Base-by-base conservation (phyloP, 192 early-diverging fungal species). In the Chytriomyces sp. region DNA sequence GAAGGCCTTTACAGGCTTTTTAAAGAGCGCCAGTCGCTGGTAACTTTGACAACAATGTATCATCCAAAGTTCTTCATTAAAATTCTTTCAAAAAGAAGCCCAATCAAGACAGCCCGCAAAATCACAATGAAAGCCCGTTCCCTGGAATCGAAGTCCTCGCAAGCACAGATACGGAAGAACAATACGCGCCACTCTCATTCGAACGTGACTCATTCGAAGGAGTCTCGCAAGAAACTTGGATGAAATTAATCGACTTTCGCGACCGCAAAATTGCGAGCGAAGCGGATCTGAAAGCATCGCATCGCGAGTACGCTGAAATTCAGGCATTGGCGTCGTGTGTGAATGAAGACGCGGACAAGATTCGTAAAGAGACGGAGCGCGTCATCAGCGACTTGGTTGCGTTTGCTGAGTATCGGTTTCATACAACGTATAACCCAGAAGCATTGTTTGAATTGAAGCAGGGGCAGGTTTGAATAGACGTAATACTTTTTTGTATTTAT, bases 401-500 rank as follows among this genome's bases (percentile, higher is more conserved):
- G 68, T 89, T 89, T 77, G 28, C 82, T 50, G 88, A 89, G 71
- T 86, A 86, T 72, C 76, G 76, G 43, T 89, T 90, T 64, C 72
- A 86, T 26, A 73, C 63, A 35, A 89, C 79, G 45, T 89, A 86
- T 72, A 87, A 90, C 77, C 61, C 86, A 28, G 89, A 90, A 67
- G 76, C 61, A 11, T 75, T 90, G 67, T 86, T 87, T 75, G 81
- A 81, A 63, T 78, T 90, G 13, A 90, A 90, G 76, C 89, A 90
- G 69, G 89, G 89, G 10, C 87, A 89, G 76, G 85, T 86, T 59
- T 45, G 35, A 6, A 44, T 13, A 50, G 35, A 35, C 35, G 2
- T 35, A 0, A 1, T 57, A 7, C 24, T 53, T 71, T 76, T 11
- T 1, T 6, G 4, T 16, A 43, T 68, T 35, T n/a, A 5, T 57